A percentile compares a stretch with the other conserved stretches of the same genome.
phyloP scores from a whole-genome alignment of 257 asterid species.

The Solanum corneliomulleri region DNA sequence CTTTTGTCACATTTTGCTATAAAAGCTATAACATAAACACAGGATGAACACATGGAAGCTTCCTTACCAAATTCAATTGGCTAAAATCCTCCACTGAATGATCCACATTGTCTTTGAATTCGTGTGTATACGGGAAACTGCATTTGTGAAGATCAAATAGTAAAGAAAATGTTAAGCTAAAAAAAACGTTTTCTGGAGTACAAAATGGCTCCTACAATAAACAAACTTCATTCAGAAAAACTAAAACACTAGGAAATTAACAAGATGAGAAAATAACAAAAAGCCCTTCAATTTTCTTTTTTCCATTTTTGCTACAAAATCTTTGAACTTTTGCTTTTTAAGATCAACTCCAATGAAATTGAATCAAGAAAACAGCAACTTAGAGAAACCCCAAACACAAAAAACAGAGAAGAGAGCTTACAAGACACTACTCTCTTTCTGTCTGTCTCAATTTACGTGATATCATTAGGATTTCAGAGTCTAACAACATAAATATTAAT shows the following conservation, averaged over 20 bases:
- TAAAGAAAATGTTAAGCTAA: background rate
- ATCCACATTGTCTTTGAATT: conserved; percentile 16
- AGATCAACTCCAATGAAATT: background rate
- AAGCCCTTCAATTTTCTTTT: background rate
- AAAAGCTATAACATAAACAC: background rate
- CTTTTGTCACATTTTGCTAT: background rate
- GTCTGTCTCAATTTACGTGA: background rate
- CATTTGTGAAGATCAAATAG: conserved; percentile 10
- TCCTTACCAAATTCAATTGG: conserved; percentile 43
- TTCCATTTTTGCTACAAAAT: conserved; percentile 4
- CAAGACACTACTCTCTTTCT: background rate
- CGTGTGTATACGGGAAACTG: conserved; percentile 54
- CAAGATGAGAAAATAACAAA: background rate
- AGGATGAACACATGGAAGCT: background rate
- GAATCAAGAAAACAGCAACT: background rate
- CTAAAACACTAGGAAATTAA: background rate
- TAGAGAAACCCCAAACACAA: background rate
- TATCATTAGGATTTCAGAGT: background rate
- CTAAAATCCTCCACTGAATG: conserved; percentile 25
- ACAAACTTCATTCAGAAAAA: background rate
- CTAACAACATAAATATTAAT: background rate
- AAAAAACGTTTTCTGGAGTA: background rate
- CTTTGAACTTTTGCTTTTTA: conserved; percentile 3
- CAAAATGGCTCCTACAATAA: background rate
- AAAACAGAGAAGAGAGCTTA: background rate